phyloP scores from a whole-genome alignment of 108 stramenopile species.

The Nannochloropsis gaditana region DNA sequence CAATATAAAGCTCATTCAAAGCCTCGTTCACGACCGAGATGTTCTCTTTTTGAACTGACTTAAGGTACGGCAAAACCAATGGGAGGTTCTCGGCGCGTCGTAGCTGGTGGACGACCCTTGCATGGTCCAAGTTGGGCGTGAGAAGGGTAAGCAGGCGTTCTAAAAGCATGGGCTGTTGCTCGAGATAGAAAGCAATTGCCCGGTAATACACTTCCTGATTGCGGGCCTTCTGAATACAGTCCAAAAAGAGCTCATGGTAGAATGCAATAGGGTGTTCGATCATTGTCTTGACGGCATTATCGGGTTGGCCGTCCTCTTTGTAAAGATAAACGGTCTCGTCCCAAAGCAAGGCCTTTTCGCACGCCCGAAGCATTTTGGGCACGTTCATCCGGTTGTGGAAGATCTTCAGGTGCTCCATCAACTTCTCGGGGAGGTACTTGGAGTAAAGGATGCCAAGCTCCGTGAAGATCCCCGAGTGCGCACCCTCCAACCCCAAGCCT shows the following conservation, averaged over 20 bases:
- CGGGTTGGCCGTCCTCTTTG: conserved; percentile 93
- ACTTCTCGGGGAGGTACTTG: conserved; percentile 93
- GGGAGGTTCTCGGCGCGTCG: conserved; percentile 87
- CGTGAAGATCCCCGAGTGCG: conserved; percentile 98
- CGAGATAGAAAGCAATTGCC: conserved; percentile 89
- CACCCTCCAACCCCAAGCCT: conserved; percentile 93
- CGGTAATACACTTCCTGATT: conserved; percentile 97
- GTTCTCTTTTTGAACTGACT: conserved; percentile 88
- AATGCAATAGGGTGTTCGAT: conserved; percentile 88
- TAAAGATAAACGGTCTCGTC: conserved; percentile 92
- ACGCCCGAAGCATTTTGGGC: conserved; percentile 93
- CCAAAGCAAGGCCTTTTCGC: conserved; percentile 93
- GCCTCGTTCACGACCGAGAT: conserved; percentile 97
- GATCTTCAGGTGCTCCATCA: conserved; percentile 99
- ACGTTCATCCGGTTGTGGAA: conserved; percentile 96
- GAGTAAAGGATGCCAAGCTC: conserved; percentile 99
- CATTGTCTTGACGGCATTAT: conserved; percentile 96
- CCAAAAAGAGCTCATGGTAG: conserved; percentile 92
- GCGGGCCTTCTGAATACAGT: conserved; percentile 83
- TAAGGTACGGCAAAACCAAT: conserved; percentile 86
- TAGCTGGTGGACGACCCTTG: conserved; percentile 92
- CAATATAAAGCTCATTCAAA: conserved; percentile 91
- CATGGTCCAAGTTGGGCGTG: conserved; percentile 86
- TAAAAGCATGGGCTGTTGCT: conserved; percentile 76
- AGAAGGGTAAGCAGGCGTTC: conserved; percentile 87